Conservation (phyloP, 345 rosid species). For the Streptanthus diversifolius region DNA sequence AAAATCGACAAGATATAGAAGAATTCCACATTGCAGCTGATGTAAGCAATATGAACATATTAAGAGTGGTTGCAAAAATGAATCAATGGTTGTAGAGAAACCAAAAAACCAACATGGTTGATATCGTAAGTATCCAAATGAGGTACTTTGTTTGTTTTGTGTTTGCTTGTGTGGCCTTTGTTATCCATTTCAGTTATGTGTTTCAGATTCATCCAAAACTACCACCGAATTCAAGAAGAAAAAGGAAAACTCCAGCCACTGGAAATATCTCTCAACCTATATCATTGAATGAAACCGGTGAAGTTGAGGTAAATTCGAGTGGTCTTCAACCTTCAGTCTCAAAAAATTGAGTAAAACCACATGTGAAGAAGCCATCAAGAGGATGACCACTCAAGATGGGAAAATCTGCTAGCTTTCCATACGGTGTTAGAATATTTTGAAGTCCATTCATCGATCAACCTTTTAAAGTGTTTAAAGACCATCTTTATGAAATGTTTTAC, state of each 20-base stretch:
- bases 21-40: background rate
- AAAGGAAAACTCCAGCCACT: no score
- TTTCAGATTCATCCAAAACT: no score
- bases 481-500: no score
- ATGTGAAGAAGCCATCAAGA: background rate
- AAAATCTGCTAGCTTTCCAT: background rate
- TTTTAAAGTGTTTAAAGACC: background rate
- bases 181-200: no score
- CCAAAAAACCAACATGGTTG: background rate
- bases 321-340: no score
- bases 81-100: background rate
- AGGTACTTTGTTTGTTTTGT: background rate
- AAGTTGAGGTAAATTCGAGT: no score
- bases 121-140: background rate
- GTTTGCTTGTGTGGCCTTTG: no score
- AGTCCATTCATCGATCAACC: background rate
- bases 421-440: background rate
- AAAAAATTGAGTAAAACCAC: no score
- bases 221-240: no score
- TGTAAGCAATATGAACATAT: background rate
- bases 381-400: no score
- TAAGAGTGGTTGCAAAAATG: background rate
- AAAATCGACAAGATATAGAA: background rate
- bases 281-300: no score
- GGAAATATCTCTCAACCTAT: no score